phyloP scores from a whole-genome alignment of 176 grass and related monocot species.

The Bonia amplexicaulis region DNA sequence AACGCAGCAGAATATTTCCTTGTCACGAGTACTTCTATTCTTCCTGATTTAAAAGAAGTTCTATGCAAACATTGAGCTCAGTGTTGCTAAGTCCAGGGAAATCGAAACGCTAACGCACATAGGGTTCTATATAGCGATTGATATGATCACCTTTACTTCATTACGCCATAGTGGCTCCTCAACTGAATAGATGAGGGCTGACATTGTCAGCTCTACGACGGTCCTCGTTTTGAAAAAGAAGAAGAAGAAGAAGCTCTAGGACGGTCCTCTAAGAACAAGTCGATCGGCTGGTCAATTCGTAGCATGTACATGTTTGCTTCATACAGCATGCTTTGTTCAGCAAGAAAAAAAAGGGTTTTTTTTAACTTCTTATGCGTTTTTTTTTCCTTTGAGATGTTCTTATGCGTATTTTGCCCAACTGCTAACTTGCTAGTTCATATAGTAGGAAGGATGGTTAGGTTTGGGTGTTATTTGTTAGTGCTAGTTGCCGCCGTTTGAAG shows the following conservation, averaged over 20 bases:
- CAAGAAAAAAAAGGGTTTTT: not conserved
- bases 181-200: not conserved
- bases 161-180: not conserved
- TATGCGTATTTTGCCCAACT: not conserved
- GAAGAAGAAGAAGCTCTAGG: not conserved
- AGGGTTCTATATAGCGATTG: not conserved
- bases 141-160: not conserved
- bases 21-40: not conserved
- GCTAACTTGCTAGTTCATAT: not conserved
- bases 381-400: too few relatives aligned
- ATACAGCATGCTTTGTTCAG: not conserved
- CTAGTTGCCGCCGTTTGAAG: not conserved
- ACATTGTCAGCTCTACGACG: too few relatives aligned
- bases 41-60: not conserved
- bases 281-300: not conserved
- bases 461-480: not conserved
- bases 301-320: not conserved
- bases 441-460: not conserved
- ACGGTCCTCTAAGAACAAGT: not conserved
- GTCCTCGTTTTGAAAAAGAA: too few relatives aligned
- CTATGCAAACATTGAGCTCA: not conserved
- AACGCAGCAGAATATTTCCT: not conserved
- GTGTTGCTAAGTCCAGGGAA: not conserved
- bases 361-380: too few relatives aligned
- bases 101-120: not conserved